Evolutionary conservation across 768 basidiomycete genomes (phyloP), one percentile per base, ranked within the genome.

Genomic region (Auricularia cornea): DNA sequence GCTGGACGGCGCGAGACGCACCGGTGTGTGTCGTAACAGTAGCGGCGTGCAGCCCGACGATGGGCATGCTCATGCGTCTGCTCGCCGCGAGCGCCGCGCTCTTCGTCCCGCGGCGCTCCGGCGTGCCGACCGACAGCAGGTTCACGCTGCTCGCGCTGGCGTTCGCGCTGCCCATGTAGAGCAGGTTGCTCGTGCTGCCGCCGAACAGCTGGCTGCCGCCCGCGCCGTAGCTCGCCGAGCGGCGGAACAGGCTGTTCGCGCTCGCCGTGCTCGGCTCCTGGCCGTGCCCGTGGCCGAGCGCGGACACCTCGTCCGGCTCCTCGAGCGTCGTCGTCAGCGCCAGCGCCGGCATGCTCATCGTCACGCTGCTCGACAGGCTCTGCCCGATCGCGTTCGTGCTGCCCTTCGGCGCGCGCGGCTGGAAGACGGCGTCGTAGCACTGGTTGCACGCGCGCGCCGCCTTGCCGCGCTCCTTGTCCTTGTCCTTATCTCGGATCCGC

Each of bases 361-460:
- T 30, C 26, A 31, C 54, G 54, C 28, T 57, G n/a, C 28, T 26
- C 30, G 54, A 5, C 26, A 57, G 51, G 4, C 51, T 52, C 28
- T 52, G 51, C 8, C 51, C 51, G 3, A 52, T 28, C 20, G 51
- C 28, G 3, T 52, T 38, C n/a, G 51, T n/a, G 51, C 20, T 52
- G 20, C 12, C 8, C 28, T 8, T 52, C n/a, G 28, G 10, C 51
- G 20, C 10, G 44, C 44, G 44, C 6, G 54, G 54, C 26, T 57
- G 54, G 54, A 96, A 96, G 20, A 94, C 88, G 14, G 87, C 83
- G 66, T 92, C 89, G 69, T 88, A 96, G 73, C 94, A 96, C 1
- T 87, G 82, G 62, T 91, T 86, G 72, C 94, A 96, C 6, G 92
- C 87, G 3, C 94, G 82, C 1, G 90, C 88, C 41, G 89, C 79